Percentiles rank a stretch among this genome's conserved stretches.
Evolutionary conservation across 192 early-diverging fungal genomes (phyloP).

Genomic region (Podila minutissima): DNA sequence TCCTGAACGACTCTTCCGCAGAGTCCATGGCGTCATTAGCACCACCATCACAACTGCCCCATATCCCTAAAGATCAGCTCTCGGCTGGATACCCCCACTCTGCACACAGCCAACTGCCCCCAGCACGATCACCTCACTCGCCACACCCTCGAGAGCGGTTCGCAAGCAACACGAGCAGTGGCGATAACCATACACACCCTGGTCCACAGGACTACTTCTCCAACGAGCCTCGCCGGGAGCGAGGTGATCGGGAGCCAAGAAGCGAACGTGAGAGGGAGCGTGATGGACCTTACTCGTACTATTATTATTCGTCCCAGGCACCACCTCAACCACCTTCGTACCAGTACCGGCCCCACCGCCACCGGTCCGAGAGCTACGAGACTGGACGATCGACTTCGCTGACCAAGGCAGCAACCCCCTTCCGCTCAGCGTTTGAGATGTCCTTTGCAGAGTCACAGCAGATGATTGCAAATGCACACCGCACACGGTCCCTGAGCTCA

Average conservation of each 20-base stretch:
- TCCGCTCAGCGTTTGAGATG: conserved; percentile 32
- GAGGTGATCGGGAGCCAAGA: background rate
- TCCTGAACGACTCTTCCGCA: conserved; percentile 1
- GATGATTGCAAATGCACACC: conserved; percentile 33
- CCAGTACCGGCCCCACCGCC: conserved; percentile 10
- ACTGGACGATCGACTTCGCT: conserved; percentile 36
- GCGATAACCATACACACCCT: background rate
- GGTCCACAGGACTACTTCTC: conserved; percentile 5
- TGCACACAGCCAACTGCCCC: background rate
- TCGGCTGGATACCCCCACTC: background rate
- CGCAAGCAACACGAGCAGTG: background rate
- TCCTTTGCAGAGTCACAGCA: background rate
- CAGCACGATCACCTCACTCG: conserved; percentile 30
- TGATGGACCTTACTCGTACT: background rate
- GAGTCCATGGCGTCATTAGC: background rate
- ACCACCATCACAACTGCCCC: conserved; percentile 1
- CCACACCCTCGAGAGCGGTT: conserved; percentile 20
- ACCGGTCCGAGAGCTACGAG: conserved; percentile 48
- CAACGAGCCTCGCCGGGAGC: background rate
- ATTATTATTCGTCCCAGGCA: conserved; percentile 10
- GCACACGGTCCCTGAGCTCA: conserved; percentile 35
- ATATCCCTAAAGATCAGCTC: background rate
- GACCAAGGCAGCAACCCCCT: conserved; percentile 44
- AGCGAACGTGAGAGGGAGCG: background rate
- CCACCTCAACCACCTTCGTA: conserved; percentile 14